Percentiles rank a stretch among this genome's conserved stretches.
These are phyloP conservation scores for Coniosporium uncinatum DNA, from an alignment of 2,329 filamentous ascomycete species.

Conservation along the genomic window DNA sequence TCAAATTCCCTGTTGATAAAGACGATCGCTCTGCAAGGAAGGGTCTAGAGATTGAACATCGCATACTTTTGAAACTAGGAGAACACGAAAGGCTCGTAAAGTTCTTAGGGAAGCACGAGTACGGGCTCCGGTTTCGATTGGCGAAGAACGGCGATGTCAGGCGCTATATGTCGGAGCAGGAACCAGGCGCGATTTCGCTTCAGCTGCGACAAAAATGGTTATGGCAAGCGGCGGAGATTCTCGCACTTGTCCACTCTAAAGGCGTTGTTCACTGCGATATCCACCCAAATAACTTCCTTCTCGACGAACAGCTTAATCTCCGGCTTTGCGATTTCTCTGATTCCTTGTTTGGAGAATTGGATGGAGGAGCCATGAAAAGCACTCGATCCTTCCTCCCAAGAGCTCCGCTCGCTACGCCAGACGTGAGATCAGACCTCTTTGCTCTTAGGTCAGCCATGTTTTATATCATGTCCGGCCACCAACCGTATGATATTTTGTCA, in stretches of 20 bases:
- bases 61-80: background rate
- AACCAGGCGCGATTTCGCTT: conserved; percentile 3
- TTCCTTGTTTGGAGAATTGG: conserved; percentile 20
- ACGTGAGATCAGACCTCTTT: conserved; percentile 23
- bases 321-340: conserved; percentile 90
- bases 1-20: conserved; percentile 53
- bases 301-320: conserved; percentile 94
- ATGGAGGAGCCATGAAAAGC: conserved; percentile 14
- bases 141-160: background rate
- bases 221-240: conserved; percentile 23
- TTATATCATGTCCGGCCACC: conserved; percentile 22
- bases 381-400: conserved; percentile 13
- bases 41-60: background rate
- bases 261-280: conserved; percentile 88
- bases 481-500: conserved; percentile 19
- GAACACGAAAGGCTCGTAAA: background rate
- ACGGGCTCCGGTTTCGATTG: background rate
- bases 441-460: conserved; percentile 26
- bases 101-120: background rate
- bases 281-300: conserved; percentile 93
- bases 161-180: background rate
- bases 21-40: conserved; percentile 7
- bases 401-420: conserved; percentile 10
- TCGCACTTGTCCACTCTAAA: conserved; percentile 26
- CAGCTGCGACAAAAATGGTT: conserved; percentile 20